Evolutionary conservation across 2,329 filamentous ascomycete species (phyloP), one percentile per base, ranked within the genome.

Genomic region (Aspergillus novoparasiticus): DNA sequence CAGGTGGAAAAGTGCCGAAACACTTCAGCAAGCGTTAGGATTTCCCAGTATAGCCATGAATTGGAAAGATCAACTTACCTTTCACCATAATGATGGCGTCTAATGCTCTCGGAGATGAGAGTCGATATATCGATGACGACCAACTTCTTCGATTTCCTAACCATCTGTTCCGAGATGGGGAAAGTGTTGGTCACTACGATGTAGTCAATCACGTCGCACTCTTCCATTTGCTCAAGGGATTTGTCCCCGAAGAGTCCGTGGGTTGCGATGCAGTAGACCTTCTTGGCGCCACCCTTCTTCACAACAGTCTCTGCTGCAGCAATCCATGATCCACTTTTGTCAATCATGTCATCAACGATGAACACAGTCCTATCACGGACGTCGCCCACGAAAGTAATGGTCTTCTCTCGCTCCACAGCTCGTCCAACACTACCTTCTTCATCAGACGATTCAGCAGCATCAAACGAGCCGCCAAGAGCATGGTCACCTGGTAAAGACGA

Each of bases 261-360:
- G 0, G 95, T 98, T 9, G 94, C 95, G 82, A 99, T 96, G 83
- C 93, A 97, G 80, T 97, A 98, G 41, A 99, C 95, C 79, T 91
- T 95, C 71, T 92, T 96, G 1, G 95, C 95, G 51, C 88, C 87
- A 68, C 95, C 96, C 67, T 91, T 88, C 84, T 98, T 98, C 59
- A 97, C 92, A 2, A 97, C 94, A 1, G 94, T 96, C 82, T 99
- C 95, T 14, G 95, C 95, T 8, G 95, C 95, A 6, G 94, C 94
- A 69, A 99, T 96, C 95, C 95, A 99, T 8, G 93, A 97, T 16
- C 91, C 92, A 11, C 93, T 89, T 81, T 97, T 97, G 81, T 99
- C 95, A 73, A 99, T 97, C 91, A 99, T 98, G 77, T 99, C 95
- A 76, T 99, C 95, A 57, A 99, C 91, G 65, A 99, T 93, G 75